Percentiles rank a stretch among this genome's conserved stretches.
These are phyloP conservation scores for Diutina pseudorugosa DNA, from an alignment of 1,139 yeast genomes.

Conservation along the genomic window DNA sequence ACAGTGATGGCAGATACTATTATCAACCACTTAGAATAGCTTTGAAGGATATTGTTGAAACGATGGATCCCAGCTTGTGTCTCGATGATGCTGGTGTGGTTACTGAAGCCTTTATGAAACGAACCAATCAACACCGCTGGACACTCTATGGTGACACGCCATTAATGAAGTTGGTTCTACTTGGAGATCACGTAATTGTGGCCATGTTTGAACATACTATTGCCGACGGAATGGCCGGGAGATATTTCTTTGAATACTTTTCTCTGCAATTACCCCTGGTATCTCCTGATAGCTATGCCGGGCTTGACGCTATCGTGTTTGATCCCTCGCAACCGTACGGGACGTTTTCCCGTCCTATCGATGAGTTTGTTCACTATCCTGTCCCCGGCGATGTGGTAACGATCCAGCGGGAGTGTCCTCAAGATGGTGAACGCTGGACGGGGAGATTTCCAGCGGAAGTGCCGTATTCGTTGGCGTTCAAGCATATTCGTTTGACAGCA, in stretches of 20 bases:
- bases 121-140: slow-evolving; percentile 10
- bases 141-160: not conserved
- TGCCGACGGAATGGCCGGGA: not conserved
- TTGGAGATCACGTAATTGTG: not conserved
- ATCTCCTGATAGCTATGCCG: not conserved
- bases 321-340: not conserved
- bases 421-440: not conserved
- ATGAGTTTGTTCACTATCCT: not conserved
- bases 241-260: not conserved
- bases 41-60: slow-evolving; percentile 17
- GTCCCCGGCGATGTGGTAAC: not conserved
- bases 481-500: not conserved
- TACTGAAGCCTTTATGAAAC: slow-evolving; percentile 19
- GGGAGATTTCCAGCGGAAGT: not conserved
- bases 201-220: slow-evolving; percentile 1
- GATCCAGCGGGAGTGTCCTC: not conserved
- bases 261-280: not conserved
- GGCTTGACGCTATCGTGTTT: not conserved
- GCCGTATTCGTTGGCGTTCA: not conserved
- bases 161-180: not conserved
- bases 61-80: slow-evolving; percentile 5
- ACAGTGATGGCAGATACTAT: slow-evolving; percentile 8
- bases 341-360: not conserved
- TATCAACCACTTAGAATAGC: slow-evolving; percentile 16
- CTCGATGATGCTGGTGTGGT: slow-evolving; percentile 12